phyloP scores from a whole-genome alignment of 2,329 filamentous ascomycete species.

The Paracorniculantispora psalliotae region DNA sequence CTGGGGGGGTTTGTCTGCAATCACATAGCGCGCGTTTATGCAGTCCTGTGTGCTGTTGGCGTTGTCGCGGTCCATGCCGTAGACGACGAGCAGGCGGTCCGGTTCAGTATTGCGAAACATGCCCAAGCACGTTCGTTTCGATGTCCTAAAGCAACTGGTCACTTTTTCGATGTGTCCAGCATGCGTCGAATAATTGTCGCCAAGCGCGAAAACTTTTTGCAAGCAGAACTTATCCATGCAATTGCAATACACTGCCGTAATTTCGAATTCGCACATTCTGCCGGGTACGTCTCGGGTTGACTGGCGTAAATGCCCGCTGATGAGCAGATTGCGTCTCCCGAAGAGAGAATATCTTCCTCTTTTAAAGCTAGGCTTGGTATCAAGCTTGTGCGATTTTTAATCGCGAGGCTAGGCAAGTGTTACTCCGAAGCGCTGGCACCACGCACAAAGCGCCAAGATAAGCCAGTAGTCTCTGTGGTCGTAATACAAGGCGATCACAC shows the following conservation, averaged over 20 bases:
- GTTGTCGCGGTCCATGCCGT: slow-evolving; percentile 14
- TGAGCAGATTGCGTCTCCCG: no score
- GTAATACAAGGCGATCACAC: no score
- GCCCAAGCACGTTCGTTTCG: slow-evolving; percentile 10
- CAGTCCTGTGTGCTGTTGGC: slow-evolving; percentile 17
- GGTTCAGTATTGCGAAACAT: slow-evolving; percentile 14
- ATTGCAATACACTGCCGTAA: neutral
- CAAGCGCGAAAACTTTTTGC: neutral
- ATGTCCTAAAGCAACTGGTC: neutral
- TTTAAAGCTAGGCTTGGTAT: no score
- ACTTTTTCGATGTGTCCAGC: neutral
- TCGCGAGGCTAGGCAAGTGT: no score
- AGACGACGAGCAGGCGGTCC: slow-evolving; percentile 9
- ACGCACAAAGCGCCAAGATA: no score
- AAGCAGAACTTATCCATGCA: neutral
- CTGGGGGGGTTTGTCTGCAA: neutral
- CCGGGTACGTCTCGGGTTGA: neutral
- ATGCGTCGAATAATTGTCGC: neutral
- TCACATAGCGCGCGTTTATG: neutral
- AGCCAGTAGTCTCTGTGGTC: no score
- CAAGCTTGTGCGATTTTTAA: no score
- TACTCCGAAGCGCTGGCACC: no score
- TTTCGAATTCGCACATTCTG: neutral
- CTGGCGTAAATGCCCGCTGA: no score
- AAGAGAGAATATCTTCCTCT: no score